These are phyloP conservation scores for Taiozyma onychis DNA, from an alignment of 1,139 yeast species.

Conservation along the genomic window DNA sequence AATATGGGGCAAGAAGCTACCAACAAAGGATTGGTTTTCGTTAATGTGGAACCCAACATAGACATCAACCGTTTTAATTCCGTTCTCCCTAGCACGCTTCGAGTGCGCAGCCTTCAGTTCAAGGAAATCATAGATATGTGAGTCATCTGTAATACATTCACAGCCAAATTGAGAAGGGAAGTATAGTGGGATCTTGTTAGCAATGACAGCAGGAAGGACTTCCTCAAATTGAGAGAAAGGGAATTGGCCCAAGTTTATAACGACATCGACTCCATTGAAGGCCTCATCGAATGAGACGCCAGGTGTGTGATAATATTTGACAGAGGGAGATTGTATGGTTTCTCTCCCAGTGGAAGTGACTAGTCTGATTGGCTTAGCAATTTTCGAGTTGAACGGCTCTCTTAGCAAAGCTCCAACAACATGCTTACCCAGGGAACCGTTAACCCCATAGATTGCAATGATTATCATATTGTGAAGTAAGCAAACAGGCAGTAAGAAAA, in stretches of 20 bases:
- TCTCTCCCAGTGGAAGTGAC: conserved; percentile 41
- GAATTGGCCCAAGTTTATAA: conserved; percentile 38
- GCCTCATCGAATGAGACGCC: conserved; percentile 29
- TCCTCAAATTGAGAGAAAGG: conserved; percentile 26
- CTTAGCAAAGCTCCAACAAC: conserved; percentile 40
- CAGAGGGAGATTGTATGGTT: conserved; percentile 31
- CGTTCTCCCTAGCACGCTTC: conserved; percentile 35
- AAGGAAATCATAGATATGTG: conserved; percentile 33
- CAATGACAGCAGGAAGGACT: conserved; percentile 32
- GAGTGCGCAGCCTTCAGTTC: conserved; percentile 36
- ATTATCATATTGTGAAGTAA: conserved; percentile 15
- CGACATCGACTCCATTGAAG: conserved; percentile 44
- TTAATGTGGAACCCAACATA: conserved; percentile 35
- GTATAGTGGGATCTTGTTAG: conserved; percentile 44
- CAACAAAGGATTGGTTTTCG: conserved; percentile 14
- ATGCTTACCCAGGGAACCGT: conserved; percentile 48
- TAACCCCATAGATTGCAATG: conserved; percentile 49
- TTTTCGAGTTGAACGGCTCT: conserved; percentile 37
- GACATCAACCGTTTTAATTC: conserved; percentile 49
- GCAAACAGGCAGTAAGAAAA: neutral
- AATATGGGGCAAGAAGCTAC: conserved; percentile 28
- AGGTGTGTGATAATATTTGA: conserved; percentile 37
- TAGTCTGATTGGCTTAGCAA: conserved; percentile 45
- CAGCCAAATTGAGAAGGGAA: conserved; percentile 62
- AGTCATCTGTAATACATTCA: conserved; percentile 30